Evolutionary conservation across 2,329 filamentous ascomycete genomes (phyloP).

Genomic region (Epichloe uncinata): DNA sequence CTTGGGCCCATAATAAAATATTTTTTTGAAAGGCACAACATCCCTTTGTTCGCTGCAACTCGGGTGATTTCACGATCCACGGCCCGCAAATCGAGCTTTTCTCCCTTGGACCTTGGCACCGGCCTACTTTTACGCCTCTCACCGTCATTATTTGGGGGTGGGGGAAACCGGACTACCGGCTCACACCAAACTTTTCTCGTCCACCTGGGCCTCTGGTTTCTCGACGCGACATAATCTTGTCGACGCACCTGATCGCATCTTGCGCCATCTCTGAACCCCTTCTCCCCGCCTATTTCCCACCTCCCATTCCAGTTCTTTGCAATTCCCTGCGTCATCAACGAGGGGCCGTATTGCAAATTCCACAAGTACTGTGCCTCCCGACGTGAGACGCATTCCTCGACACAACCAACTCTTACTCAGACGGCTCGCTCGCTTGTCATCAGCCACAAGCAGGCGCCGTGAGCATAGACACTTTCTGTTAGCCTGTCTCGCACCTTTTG

Average conservation of each 20-base stretch:
- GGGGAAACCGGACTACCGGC: background rate
- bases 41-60: slow-evolving; percentile 1
- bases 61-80: too few species aligned
- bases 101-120: too few species aligned
- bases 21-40: background rate
- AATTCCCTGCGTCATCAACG: slow-evolving; percentile 1
- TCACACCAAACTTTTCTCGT: background rate
- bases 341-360: background rate
- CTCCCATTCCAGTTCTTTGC: background rate
- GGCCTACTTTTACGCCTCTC: too few species aligned
- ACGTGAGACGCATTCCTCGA: slow-evolving; percentile 16
- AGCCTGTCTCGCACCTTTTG: background rate
- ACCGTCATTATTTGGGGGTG: too few species aligned
- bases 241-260: background rate
- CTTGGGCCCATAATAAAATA: background rate
- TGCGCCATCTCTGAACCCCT: background rate
- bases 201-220: background rate
- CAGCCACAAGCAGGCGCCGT: background rate
- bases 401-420: slow-evolving; percentile 6
- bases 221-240: background rate
- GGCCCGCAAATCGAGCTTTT: too few species aligned
- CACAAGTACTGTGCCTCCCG: background rate
- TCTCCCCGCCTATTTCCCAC: background rate
- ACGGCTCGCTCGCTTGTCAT: background rate
- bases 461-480: background rate